These are phyloP conservation scores for Penicillium polonicum DNA, from an alignment of 2,329 filamentous ascomycete genomes.

Conservation along the genomic window DNA sequence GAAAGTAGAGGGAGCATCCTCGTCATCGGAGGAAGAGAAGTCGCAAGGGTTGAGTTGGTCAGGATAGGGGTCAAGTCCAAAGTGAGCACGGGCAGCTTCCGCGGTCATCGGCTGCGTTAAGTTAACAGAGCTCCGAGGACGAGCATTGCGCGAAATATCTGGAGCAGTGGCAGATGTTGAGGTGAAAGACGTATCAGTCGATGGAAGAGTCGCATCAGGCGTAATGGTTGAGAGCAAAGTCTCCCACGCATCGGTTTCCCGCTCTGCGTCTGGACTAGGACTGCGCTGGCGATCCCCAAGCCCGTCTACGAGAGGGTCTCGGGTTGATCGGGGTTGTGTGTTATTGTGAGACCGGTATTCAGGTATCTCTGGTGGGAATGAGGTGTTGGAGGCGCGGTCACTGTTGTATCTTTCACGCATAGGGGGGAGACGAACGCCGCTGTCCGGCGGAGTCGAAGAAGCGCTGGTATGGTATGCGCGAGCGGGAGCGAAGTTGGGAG, in stretches of 20 bases:
- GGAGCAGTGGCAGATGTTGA: slow-evolving; percentile 48
- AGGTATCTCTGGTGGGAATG: slow-evolving; percentile 26
- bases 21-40: slow-evolving; percentile 36
- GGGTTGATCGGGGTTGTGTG: slow-evolving; percentile 21
- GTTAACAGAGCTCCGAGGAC: slow-evolving; percentile 38
- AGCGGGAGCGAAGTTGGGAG: slow-evolving; percentile 48
- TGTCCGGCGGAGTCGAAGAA: slow-evolving; percentile 24
- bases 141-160: slow-evolving; percentile 25
- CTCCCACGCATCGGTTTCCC: slow-evolving; percentile 67
- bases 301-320: slow-evolving; percentile 57
- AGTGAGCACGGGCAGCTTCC: slow-evolving; percentile 22
- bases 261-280: slow-evolving; percentile 60
- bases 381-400: slow-evolving; percentile 26
- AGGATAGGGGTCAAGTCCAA: slow-evolving; percentile 36
- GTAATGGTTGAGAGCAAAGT: slow-evolving; percentile 76
- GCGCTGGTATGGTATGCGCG: slow-evolving; percentile 30
- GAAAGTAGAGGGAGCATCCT: slow-evolving; percentile 25
- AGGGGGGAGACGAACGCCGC: slow-evolving; percentile 25
- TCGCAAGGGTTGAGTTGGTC: slow-evolving; percentile 41
- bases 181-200: slow-evolving; percentile 77
- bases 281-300: slow-evolving; percentile 83
- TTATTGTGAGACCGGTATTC: slow-evolving; percentile 17
- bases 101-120: slow-evolving; percentile 38
- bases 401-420: slow-evolving; percentile 24
- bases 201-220: slow-evolving; percentile 77